Evolutionary conservation across 495 filamentous ascomycete species (phyloP), one percentile per base, ranked within the genome.

Genomic region (Aspergillus olivimuriae): DNA sequence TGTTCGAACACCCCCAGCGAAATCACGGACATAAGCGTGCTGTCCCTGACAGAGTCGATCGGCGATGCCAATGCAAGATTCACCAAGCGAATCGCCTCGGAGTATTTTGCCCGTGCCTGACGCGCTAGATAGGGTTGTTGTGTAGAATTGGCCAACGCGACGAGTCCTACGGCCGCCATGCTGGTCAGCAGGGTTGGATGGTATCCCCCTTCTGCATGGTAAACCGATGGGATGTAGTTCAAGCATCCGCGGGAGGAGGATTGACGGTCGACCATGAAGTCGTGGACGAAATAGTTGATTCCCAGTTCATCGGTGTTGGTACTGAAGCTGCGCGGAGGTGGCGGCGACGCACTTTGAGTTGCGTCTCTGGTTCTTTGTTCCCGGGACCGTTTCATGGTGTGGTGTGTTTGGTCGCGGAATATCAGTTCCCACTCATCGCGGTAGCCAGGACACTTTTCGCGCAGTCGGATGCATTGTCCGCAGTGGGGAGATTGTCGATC

Each of bases 1-100:
- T 74, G 72, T 57, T 80, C 76, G 41, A 77, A 82, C 2, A 78
- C 56, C n/a, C 72, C 69, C n/a, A 82, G 59, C 20, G 77, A 73
- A 22, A 82, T 70, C n/a, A 78, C 66, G 4, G 73, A 65, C 44
- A 81, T 73, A 55, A 82, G 62, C 11, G 76, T 82, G 40, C 65
- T 75, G 49, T 82, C 77, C 49, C 77, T 75, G 47, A 70, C 53
- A n/a, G 70, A 72, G 33, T 79, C 74, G 10, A 42, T 47, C 0
- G 75, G 74, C 12, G 70, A 66, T 20, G 62, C 53, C 16, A 82
- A 50, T 2, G 78, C 78, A 17, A 52, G 43, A 46, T 80, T 82
- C 4, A 67, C 66, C 19, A 56, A 39, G 18, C 50, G 44, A 23
- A 73, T 57, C 4, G 69, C 68, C 23, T 60, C 62, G 2, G 55